These are phyloP conservation scores for Nepenthes alata DNA, from an alignment of 179 eudicot species.

Conservation along the genomic window DNA sequence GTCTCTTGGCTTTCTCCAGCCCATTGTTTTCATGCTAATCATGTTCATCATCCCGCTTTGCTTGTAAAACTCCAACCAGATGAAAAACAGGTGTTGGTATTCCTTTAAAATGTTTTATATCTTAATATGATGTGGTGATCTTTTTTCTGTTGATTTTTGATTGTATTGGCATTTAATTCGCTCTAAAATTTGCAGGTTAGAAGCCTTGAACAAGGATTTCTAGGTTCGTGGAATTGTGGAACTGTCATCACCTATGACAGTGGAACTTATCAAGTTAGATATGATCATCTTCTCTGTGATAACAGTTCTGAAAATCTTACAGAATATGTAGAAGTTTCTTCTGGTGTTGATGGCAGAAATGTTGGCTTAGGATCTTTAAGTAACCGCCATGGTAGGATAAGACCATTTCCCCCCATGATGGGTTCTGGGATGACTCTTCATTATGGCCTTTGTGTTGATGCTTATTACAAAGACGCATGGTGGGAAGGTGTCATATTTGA, in stretches of 20 bases:
- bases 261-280: conserved; percentile 29
- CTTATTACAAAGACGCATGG: conserved; percentile 60
- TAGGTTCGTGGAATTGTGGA: conserved; percentile 82
- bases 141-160: not conserved
- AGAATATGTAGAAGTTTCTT: conserved; percentile 34
- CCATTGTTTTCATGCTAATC: no score
- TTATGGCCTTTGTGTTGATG: conserved; percentile 78
- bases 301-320: conserved; percentile 14
- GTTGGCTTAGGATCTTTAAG: conserved; percentile 2
- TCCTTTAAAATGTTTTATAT: no score
- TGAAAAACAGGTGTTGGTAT: no score
- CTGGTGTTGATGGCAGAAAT: conserved; percentile 29
- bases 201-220: conserved; percentile 67
- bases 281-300: conserved; percentile 35
- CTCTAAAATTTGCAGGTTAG: conserved; percentile 43
- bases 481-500: conserved; percentile 99
- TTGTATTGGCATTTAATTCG: not conserved
- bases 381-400: conserved; percentile 36
- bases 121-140: no score
- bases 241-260: conserved; percentile 16
- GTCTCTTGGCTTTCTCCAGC: no score
- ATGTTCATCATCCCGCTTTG: no score
- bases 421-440: conserved; percentile 12
- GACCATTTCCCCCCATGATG: conserved; percentile 39
- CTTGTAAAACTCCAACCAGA: no score